Evolutionary conservation across 2,329 filamentous ascomycete genomes (phyloP).

Genomic region (Fusarium scirpi): DNA sequence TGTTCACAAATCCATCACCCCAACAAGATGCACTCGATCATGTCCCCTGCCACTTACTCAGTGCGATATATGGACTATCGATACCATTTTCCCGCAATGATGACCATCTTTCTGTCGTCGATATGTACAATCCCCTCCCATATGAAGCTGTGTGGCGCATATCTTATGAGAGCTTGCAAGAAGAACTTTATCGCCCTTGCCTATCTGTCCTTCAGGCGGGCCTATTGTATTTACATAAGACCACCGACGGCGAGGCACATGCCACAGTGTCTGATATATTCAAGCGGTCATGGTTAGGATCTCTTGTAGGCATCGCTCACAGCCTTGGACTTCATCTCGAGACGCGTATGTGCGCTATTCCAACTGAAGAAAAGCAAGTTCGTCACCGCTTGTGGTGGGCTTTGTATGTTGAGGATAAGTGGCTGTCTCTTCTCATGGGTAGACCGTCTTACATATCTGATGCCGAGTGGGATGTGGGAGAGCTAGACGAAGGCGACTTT

Average conservation of each 20-base stretch:
- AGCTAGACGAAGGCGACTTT: not conserved
- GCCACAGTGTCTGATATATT: not conserved
- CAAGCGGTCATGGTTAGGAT: not conserved
- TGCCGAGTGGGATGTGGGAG: not conserved
- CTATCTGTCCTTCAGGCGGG: not conserved
- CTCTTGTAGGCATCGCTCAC: not conserved
- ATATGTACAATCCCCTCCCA: not conserved
- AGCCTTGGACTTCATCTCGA: not conserved
- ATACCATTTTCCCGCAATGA: not conserved
- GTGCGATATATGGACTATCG: not conserved
- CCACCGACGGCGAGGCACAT: not conserved
- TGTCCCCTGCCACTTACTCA: not conserved
- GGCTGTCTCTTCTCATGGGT: not conserved
- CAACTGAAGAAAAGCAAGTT: not conserved
- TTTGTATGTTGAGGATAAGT: not conserved
- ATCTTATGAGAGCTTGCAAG: not conserved
- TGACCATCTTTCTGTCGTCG: not conserved
- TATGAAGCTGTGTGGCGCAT: not conserved
- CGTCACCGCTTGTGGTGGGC: not conserved
- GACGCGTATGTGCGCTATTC: not conserved
- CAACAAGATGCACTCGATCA: not conserved
- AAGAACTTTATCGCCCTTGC: not conserved
- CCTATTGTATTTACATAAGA: not conserved
- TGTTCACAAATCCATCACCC: not conserved
- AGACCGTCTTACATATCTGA: not conserved